Evolutionary conservation across 768 basidiomycete genomes (phyloP).

Genomic region (Rhizopogon rudus): DNA sequence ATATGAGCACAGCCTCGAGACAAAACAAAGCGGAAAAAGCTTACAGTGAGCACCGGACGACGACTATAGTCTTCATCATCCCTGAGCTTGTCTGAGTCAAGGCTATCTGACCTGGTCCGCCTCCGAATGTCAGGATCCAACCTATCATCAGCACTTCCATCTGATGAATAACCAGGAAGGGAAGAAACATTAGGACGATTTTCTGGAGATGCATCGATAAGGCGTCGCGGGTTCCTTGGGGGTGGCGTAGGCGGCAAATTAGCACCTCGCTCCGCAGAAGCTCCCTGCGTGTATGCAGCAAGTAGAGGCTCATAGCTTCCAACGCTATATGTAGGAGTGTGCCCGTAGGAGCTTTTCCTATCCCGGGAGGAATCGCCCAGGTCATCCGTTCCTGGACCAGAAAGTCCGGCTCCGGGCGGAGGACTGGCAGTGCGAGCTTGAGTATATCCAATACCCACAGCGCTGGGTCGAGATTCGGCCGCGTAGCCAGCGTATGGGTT

Average conservation of each 20-base stretch:
- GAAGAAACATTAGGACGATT: conserved; percentile 1
- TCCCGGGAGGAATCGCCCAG: conserved; percentile 23
- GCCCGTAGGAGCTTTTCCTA: conserved; percentile 29
- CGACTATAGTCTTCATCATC: conserved; percentile 57
- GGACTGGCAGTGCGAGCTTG: conserved; percentile 45
- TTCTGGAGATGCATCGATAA: conserved; percentile 3
- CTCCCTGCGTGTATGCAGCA: conserved; percentile 34
- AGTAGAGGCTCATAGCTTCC: conserved; percentile 62
- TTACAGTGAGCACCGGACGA: conserved; percentile 49
- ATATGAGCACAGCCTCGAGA: conserved; percentile 8
- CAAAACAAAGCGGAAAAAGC: conserved; percentile 8
- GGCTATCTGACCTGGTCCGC: conserved; percentile 17
- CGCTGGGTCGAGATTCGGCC: conserved; percentile 8
- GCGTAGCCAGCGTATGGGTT: conserved; percentile 52
- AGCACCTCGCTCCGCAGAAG: conserved; percentile 15
- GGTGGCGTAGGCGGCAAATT: conserved; percentile 12
- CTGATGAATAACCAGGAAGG: conserved; percentile 6
- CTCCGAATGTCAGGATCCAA: conserved; percentile 19
- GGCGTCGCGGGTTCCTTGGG: conserved; percentile 26
- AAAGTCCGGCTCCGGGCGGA: conserved; percentile 26
- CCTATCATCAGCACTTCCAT: conserved; percentile 21
- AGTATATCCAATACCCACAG: conserved; percentile 34
- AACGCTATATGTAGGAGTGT: conserved; percentile 45
- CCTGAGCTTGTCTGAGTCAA: conserved; percentile 20
- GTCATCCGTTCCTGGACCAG: conserved; percentile 14